A percentile compares a stretch with the other conserved stretches of the same genome.
These are phyloP conservation scores for Gossypium stocksii DNA, from an alignment of 345 rosid genomes.

Conservation along the genomic window DNA sequence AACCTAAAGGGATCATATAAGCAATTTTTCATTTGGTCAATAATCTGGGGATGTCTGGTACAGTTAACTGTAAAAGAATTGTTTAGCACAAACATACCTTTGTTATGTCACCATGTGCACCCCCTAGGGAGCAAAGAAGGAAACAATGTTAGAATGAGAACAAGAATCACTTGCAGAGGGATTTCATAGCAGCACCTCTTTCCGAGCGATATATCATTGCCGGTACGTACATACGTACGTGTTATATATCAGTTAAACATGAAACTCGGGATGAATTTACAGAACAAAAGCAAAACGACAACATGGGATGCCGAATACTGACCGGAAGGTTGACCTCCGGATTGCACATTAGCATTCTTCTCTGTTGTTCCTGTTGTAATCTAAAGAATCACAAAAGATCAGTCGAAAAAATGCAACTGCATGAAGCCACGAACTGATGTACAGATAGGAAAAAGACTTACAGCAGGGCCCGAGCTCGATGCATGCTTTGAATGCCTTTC, in stretches of 20 bases:
- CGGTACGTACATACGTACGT: background rate
- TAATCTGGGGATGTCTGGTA: no score
- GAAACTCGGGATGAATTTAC: background rate
- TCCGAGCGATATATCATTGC: background rate
- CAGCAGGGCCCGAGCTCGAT: slow-evolving; percentile 76
- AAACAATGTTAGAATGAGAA: background rate
- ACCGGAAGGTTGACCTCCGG: slow-evolving; percentile 60
- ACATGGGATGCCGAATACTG: slow-evolving; percentile 21
- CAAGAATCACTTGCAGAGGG: background rate
- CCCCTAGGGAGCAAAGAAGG: slow-evolving; percentile 27
- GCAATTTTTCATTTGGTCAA: no score
- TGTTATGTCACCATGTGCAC: slow-evolving; percentile 15
- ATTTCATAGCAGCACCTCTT: background rate
- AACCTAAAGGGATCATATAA: no score
- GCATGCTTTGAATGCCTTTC: slow-evolving; percentile 63
- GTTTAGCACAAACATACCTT: slow-evolving; percentile 32
- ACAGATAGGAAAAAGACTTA: slow-evolving; percentile 25
- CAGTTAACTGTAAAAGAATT: no score
- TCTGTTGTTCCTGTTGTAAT: slow-evolving; percentile 40
- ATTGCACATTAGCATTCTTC: slow-evolving; percentile 34
- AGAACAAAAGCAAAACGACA: background rate
- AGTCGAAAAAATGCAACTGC: background rate
- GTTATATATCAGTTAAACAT: background rate
- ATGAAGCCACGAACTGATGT: background rate
- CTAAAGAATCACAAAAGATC: slow-evolving; percentile 28